phyloP scores from a whole-genome alignment of 768 basidiomycete species.

The Russula abietina region DNA sequence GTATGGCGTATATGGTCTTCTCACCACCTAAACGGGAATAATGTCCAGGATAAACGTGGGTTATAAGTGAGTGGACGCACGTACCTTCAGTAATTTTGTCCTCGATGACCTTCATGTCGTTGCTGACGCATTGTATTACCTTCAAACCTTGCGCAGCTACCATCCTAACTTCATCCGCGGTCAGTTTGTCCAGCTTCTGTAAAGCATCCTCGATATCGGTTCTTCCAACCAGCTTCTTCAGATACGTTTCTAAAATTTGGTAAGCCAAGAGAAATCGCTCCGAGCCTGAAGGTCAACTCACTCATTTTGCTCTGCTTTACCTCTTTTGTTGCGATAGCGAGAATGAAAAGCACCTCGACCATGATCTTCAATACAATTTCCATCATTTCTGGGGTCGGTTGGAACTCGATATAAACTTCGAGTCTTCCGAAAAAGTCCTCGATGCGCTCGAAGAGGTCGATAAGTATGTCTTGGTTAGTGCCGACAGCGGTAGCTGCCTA shows the following conservation, averaged over 20 bases:
- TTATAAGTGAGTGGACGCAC: background rate
- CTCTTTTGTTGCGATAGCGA: background rate
- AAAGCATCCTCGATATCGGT: background rate
- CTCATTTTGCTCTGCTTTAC: background rate
- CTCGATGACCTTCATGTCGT: background rate
- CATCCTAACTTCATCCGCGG: background rate
- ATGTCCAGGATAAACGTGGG: background rate
- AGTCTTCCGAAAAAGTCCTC: background rate
- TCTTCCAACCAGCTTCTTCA: background rate
- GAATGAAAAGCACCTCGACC: too few species aligned
- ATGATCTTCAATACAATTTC: background rate
- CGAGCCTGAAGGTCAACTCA: background rate
- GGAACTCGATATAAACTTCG: background rate
- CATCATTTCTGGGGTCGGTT: background rate
- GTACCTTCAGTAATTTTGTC: background rate
- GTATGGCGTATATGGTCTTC: background rate
- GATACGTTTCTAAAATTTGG: background rate
- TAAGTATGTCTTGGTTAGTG: background rate
- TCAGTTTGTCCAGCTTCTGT: background rate
- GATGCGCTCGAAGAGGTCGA: background rate
- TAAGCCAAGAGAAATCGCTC: background rate
- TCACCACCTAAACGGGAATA: background rate
- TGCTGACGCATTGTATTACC: background rate
- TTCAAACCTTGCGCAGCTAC: background rate
- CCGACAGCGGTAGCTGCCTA: background rate